These are phyloP conservation scores for Cystobasidium pallidum DNA, from an alignment of 1,284 basidiomycete genomes.

Conservation along the genomic window DNA sequence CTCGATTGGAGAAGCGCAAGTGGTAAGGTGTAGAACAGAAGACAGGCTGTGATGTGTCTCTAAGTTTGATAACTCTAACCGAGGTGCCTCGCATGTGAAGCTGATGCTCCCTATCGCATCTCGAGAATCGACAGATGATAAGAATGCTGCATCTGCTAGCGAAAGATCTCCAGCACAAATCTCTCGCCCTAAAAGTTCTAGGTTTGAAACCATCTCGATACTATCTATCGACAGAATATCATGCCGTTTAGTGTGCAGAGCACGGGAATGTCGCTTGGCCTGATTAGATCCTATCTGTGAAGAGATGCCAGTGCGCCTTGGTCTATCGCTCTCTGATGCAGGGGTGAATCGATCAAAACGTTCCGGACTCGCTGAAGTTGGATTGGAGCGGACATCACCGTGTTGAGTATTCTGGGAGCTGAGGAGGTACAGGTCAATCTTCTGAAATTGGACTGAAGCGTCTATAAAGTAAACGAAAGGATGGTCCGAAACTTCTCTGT, in stretches of 20 bases:
- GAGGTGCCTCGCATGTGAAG: slow-evolving; percentile 5
- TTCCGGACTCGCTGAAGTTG: slow-evolving; percentile 7
- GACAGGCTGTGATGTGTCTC: slow-evolving; percentile 25
- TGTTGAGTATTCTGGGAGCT: background rate
- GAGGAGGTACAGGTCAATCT: slow-evolving; percentile 34
- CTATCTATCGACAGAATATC: background rate
- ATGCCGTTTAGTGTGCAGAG: background rate
- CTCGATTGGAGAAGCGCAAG: background rate
- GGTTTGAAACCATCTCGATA: background rate
- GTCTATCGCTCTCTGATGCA: background rate
- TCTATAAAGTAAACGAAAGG: slow-evolving; percentile 33
- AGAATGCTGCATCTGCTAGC: background rate
- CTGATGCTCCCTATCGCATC: slow-evolving; percentile 11
- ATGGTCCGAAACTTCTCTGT: slow-evolving; percentile 5
- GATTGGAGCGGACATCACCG: slow-evolving; percentile 8
- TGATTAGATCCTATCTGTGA: background rate
- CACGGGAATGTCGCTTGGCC: background rate
- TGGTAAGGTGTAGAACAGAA: slow-evolving; percentile 1
- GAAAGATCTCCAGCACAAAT: background rate
- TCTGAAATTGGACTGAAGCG: background rate
- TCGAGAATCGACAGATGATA: slow-evolving; percentile 6
- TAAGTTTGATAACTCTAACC: slow-evolving; percentile 14
- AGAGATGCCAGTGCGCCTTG: background rate
- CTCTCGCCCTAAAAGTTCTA: slow-evolving; percentile 16
- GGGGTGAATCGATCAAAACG: background rate